Conservation (phyloP, 2,329 filamentous ascomycete species). For the Claviceps purpurea region DNA sequence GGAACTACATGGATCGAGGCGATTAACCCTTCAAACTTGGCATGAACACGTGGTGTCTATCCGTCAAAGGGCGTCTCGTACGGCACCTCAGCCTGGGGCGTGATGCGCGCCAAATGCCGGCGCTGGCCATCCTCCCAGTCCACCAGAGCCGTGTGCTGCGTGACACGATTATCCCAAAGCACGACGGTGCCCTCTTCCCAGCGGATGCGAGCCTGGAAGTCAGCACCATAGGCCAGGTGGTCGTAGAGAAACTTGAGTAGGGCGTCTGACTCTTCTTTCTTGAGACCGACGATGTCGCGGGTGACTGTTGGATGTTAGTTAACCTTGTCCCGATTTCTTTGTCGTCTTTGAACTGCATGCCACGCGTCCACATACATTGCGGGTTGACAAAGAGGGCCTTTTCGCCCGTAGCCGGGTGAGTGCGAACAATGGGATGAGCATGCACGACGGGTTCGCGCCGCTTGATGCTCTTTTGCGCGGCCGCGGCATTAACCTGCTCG, state of each 20-base stretch:
- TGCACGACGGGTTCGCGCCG: constrained; percentile 62
- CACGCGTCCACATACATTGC: constrained; percentile 46
- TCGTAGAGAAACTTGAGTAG: constrained; percentile 58
- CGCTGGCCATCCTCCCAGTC: constrained; percentile 73
- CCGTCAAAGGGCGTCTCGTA: constrained; percentile 48
- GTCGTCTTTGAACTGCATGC: not conserved
- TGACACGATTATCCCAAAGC: constrained; percentile 76
- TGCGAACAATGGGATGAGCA: constrained; percentile 66
- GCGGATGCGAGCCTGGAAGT: constrained; percentile 58
- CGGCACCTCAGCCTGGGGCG: constrained; percentile 67
- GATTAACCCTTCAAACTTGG: not conserved
- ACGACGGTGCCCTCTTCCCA: constrained; percentile 74
- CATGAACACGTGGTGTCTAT: not conserved
- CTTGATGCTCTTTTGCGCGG: constrained; percentile 54
- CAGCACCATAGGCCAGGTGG: constrained; percentile 41
- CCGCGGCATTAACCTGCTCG: constrained; percentile 63
- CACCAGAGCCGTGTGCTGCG: constrained; percentile 63
- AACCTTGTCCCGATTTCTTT: not conserved
- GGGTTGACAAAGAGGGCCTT: constrained; percentile 76
- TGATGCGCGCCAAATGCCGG: constrained; percentile 68
- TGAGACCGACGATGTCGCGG: constrained; percentile 65
- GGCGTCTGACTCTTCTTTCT: constrained; percentile 74
- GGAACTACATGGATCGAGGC: too few relatives aligned
- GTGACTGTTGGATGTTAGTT: constrained; percentile 42
- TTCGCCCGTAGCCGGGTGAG: constrained; percentile 70